Conservation (phyloP, 176 grass and related monocot species). For the bread wheat (Triticum aestivum) region IWGSC_CS_RefSeq_v2.1 NC_057812.1:131271590-131272089, state of each 20-base stretch:
- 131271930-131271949: background rate
- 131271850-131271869: constrained; percentile 53
- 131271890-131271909: constrained; percentile 29
- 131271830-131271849: constrained; percentile 43
- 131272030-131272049: constrained; percentile 58
- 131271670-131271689: constrained; percentile 54
- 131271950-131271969: constrained; percentile 15
- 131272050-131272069: constrained; percentile 59
- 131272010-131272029: constrained; percentile 53
- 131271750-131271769: background rate
- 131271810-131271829: constrained; percentile 87
- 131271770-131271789: constrained; percentile 52
- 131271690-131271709: constrained; percentile 27
- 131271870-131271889: constrained; percentile 13
- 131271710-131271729: background rate
- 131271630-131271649: constrained; percentile 87
- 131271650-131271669: constrained; percentile 68
- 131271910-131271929: background rate
- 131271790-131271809: constrained; percentile 72
- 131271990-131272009: constrained; percentile 34
- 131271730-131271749: background rate
- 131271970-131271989: constrained; percentile 24
- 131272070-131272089: constrained; percentile 45
- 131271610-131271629: constrained; percentile 50
- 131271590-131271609: constrained; percentile 47